A percentile compares a stretch with the other conserved stretches of the same genome.
Conservation (phyloP, 1,139 yeast genomes). For the Kurtzmaniella quercitrusa region DNA sequence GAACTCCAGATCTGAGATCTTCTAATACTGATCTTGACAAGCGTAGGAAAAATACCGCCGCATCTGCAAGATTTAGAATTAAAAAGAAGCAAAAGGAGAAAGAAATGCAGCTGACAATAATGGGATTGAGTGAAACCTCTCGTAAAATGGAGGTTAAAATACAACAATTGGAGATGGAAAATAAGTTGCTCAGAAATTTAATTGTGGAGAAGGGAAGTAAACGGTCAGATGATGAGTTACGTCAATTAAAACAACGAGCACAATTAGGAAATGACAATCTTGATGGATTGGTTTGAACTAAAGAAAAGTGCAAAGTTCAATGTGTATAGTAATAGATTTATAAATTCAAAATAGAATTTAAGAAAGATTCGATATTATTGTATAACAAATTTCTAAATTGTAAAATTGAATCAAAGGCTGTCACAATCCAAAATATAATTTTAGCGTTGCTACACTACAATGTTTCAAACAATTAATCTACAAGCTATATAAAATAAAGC, state of each 20-base stretch:
- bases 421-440: too few relatives aligned
- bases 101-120: slow-evolving; percentile 56
- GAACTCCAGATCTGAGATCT: slow-evolving; percentile 5
- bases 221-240: slow-evolving; percentile 39
- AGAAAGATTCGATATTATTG: background rate
- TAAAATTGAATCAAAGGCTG: background rate
- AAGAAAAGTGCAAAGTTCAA: background rate
- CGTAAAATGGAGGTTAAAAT: slow-evolving; percentile 56
- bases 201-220: slow-evolving; percentile 63
- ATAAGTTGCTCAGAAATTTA: slow-evolving; percentile 59
- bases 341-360: too few relatives aligned
- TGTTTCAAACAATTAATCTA: too few relatives aligned
- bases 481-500: too few relatives aligned
- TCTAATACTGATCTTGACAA: slow-evolving; percentile 48
- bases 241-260: slow-evolving; percentile 33
- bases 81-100: slow-evolving; percentile 59
- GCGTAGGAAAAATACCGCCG: slow-evolving; percentile 58
- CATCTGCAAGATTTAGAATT: slow-evolving; percentile 58
- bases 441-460: too few relatives aligned
- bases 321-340: background rate
- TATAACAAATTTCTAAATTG: too few relatives aligned
- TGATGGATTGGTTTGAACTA: background rate
- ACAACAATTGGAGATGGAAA: slow-evolving; percentile 57
- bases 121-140: slow-evolving; percentile 60
- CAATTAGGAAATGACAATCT: slow-evolving; percentile 10